These are phyloP conservation scores for Pseudogymnoascus sp. DNA, from an alignment of 2,329 filamentous ascomycete species.

Conservation along the genomic window DNA sequence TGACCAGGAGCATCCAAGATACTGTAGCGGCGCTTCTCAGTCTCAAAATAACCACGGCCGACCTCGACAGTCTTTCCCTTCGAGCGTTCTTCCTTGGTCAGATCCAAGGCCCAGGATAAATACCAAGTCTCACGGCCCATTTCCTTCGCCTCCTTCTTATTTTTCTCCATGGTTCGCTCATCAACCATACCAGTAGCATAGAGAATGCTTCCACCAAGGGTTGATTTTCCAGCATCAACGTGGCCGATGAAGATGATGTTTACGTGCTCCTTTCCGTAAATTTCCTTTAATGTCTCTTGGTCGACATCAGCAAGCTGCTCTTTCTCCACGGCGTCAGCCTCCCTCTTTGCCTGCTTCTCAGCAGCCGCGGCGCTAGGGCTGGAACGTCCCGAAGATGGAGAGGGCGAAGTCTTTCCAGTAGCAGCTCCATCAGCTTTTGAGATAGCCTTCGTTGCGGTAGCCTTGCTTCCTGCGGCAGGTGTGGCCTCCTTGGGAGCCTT, in stretches of 20 bases:
- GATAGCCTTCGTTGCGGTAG: conserved; percentile 79
- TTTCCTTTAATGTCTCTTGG: conserved; percentile 79
- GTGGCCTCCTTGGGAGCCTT: conserved; percentile 38
- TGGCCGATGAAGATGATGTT: conserved; percentile 98
- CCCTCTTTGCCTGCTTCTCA: conserved; percentile 48
- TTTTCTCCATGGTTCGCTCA: conserved; percentile 95
- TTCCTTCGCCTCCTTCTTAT: conserved; percentile 93
- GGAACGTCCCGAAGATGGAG: conserved; percentile 73
- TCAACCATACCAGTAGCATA: conserved; percentile 98
- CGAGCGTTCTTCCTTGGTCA: conserved; percentile 90
- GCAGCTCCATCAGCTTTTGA: conserved; percentile 65
- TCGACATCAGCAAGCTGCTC: conserved; percentile 64
- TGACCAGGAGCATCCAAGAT: conserved; percentile 95
- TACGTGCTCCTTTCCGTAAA: conserved; percentile 86
- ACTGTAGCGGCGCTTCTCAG: conserved; percentile 89
- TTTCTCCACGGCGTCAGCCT: conserved; percentile 75
- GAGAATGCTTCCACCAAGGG: conserved; percentile 84
- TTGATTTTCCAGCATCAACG: conserved; percentile 97
- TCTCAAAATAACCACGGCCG: conserved; percentile 92
- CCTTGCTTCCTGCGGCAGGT: conserved; percentile 64
- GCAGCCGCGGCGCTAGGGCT: conserved; percentile 59
- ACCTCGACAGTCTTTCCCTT: conserved; percentile 99
- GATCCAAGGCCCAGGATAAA: conserved; percentile 92
- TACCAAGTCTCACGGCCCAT: conserved; percentile 97
- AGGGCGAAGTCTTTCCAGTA: conserved; percentile 67